These are phyloP conservation scores for Exophiala lecanii-corni DNA, from an alignment of 2,329 filamentous ascomycete genomes.

Conservation along the genomic window DNA sequence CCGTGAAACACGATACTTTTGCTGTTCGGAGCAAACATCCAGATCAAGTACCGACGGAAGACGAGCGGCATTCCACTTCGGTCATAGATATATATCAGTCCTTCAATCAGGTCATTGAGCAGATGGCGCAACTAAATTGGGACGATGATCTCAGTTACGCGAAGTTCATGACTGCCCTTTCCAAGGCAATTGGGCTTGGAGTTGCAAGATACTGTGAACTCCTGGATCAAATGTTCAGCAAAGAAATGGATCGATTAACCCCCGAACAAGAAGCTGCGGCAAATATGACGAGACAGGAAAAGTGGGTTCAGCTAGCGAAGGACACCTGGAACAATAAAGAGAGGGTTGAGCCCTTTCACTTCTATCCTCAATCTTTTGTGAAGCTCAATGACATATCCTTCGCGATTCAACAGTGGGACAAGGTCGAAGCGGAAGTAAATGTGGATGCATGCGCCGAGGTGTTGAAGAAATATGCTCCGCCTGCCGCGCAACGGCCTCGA, in stretches of 20 bases:
- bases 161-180: slow-evolving; percentile 91
- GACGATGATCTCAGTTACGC: slow-evolving; percentile 89
- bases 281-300: slow-evolving; percentile 79
- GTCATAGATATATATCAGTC: slow-evolving; percentile 90
- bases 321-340: slow-evolving; percentile 90
- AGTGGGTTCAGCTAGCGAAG: slow-evolving; percentile 87
- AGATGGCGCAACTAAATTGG: slow-evolving; percentile 83
- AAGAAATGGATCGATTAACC: slow-evolving; percentile 88
- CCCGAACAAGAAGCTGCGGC: slow-evolving; percentile 78
- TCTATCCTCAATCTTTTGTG: slow-evolving; percentile 77
- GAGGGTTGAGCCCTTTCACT: slow-evolving; percentile 93
- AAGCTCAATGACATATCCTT: slow-evolving; percentile 98
- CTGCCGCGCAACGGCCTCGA: slow-evolving; percentile 61
- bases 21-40: slow-evolving; percentile 63
- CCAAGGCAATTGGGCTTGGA: slow-evolving; percentile 76
- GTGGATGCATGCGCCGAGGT: slow-evolving; percentile 85
- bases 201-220: slow-evolving; percentile 88
- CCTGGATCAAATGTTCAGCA: slow-evolving; percentile 76
- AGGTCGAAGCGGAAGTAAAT: slow-evolving; percentile 82
- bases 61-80: slow-evolving; percentile 86
- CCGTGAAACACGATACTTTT: slow-evolving; percentile 86
- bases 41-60: slow-evolving; percentile 63
- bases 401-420: slow-evolving; percentile 86
- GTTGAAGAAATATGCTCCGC: slow-evolving; percentile 68
- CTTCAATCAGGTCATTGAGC: slow-evolving; percentile 87